phyloP scores from a whole-genome alignment of 345 rosid genomes.

The Gossypium stocksii region DNA sequence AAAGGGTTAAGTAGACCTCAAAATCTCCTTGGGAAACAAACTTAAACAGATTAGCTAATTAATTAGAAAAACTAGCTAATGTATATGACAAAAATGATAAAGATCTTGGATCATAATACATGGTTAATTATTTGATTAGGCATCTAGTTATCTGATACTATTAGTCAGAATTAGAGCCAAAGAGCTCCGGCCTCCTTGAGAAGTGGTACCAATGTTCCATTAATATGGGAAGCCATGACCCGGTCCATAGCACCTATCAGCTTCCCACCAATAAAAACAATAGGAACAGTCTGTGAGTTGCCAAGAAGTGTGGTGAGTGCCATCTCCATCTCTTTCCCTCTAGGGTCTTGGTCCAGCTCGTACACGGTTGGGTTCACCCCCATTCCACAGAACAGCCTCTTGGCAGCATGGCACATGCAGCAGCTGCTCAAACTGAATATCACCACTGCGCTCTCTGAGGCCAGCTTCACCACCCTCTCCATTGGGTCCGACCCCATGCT shows the following conservation, averaged over 20 bases:
- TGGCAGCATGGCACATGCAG: slow-evolving; percentile 75
- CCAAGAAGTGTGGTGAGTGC: slow-evolving; percentile 40
- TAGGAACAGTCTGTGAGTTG: slow-evolving; percentile 33
- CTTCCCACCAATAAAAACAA: slow-evolving; percentile 65
- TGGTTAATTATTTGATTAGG: not conserved
- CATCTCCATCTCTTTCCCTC: slow-evolving; percentile 52
- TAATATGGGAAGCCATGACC: slow-evolving; percentile 63
- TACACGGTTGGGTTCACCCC: slow-evolving; percentile 60
- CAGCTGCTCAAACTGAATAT: slow-evolving; percentile 58
- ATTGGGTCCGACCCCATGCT: slow-evolving; percentile 31
- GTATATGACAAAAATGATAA: not conserved
- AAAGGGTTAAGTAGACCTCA: not conserved
- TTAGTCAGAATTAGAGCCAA: slow-evolving; percentile 41
- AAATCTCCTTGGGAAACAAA: not conserved
- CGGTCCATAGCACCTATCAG: slow-evolving; percentile 57
- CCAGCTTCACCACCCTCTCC: slow-evolving; percentile 46
- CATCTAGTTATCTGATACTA: not conserved
- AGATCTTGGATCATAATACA: not conserved
- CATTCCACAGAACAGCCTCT: slow-evolving; percentile 64
- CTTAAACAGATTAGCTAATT: not conserved
- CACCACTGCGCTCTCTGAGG: slow-evolving; percentile 62
- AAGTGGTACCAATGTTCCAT: slow-evolving; percentile 59
- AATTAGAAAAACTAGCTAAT: not conserved
- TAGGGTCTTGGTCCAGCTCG: slow-evolving; percentile 57
- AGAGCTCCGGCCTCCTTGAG: slow-evolving; percentile 79